phyloP scores from a whole-genome alignment of 2,329 filamentous ascomycete species.

The Penicillium hordei region DNA sequence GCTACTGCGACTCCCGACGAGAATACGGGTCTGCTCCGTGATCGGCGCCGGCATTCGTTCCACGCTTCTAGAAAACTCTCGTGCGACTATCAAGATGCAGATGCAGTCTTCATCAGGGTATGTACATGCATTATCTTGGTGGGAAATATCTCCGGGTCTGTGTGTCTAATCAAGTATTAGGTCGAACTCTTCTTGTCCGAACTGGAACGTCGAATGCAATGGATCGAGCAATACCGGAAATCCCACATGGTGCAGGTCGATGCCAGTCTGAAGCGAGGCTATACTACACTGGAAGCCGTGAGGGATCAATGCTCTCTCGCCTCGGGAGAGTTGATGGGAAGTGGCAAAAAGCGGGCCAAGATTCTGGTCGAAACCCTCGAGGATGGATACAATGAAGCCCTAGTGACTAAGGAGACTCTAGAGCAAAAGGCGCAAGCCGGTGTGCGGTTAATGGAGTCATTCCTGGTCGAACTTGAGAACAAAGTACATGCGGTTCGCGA shows the following conservation, averaged over 20 bases:
- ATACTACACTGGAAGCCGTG: constrained; percentile 81
- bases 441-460: constrained; percentile 79
- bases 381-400: constrained; percentile 77
- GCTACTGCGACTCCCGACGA: constrained; percentile 33
- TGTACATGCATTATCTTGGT: constrained; percentile 9
- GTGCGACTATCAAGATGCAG: constrained; percentile 45
- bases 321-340: constrained; percentile 85
- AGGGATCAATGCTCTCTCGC: constrained; percentile 85
- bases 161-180: constrained; percentile 24
- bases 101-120: constrained; percentile 47
- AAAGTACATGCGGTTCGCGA: constrained; percentile 77
- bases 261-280: constrained; percentile 77
- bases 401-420: constrained; percentile 80
- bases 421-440: constrained; percentile 90
- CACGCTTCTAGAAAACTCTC: constrained; percentile 44
- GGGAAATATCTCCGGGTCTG: not conserved
- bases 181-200: constrained; percentile 64
- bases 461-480: constrained; percentile 81
- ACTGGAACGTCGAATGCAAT: constrained; percentile 80
- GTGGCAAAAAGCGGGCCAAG: constrained; percentile 77
- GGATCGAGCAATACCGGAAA: constrained; percentile 84
- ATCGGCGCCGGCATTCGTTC: constrained; percentile 48
- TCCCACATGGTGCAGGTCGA: constrained; percentile 78
- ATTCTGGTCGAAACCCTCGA: constrained; percentile 93
- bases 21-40: constrained; percentile 37